These are phyloP conservation scores for Trichoderma sp. DNA, from an alignment of 2,329 filamentous ascomycete species.

Conservation along the genomic window DNA sequence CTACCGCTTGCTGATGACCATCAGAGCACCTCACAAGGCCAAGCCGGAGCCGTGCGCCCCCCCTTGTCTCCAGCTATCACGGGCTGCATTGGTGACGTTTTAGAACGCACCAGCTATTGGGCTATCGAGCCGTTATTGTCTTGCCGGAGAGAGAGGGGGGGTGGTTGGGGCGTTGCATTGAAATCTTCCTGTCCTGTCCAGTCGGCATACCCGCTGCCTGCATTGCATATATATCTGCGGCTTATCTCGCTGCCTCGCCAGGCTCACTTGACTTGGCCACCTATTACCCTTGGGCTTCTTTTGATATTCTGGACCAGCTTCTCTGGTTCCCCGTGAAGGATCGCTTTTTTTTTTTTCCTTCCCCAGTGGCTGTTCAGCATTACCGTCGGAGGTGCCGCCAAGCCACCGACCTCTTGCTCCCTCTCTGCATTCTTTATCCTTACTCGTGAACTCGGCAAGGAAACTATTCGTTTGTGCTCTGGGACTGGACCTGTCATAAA, in stretches of 20 bases:
- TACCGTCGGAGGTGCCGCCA: conserved; percentile 7
- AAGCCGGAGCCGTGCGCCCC: conserved; percentile 7
- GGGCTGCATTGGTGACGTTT: conserved; percentile 18
- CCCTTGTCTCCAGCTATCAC: conserved; percentile 1
- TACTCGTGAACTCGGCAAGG: not conserved
- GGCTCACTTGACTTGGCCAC: conserved; percentile 1
- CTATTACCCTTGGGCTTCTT: not conserved
- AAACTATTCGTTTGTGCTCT: not conserved
- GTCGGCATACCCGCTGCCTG: conserved; percentile 14
- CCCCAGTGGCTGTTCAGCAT: conserved; percentile 6
- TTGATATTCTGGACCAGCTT: conserved; percentile 4
- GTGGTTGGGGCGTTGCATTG: not conserved
- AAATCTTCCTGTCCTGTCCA: not conserved
- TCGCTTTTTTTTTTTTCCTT: not conserved
- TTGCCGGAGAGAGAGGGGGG: not conserved
- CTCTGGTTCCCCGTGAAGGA: conserved; percentile 1
- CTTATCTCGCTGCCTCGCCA: conserved; percentile 14
- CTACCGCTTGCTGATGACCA: conserved; percentile 26
- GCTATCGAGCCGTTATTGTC: not conserved
- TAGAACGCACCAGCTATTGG: not conserved
- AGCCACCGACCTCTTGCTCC: not conserved
- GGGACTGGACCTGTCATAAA: not conserved
- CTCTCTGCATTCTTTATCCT: not conserved
- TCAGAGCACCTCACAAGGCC: conserved; percentile 27
- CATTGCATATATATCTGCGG: conserved; percentile 15